Evolutionary conservation across 208 protist species (phyloP), one percentile per base, ranked within the genome.

Genomic region (Acanthamoeba healyi): DNA sequence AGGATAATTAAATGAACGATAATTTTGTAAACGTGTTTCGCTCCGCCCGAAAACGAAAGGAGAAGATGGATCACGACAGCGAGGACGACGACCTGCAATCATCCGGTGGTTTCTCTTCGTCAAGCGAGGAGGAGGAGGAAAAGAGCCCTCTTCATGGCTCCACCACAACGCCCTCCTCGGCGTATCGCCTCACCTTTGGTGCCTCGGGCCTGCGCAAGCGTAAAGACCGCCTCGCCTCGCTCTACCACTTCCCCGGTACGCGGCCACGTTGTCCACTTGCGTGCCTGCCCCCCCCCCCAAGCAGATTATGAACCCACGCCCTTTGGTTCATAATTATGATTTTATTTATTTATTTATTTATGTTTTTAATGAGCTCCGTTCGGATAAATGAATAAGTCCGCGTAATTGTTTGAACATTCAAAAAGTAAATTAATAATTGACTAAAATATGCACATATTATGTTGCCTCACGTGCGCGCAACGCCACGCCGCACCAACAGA

Each of bases 141-240:
- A 24, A 63, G 26, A 24, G 22, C 7, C 61, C 19, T 70, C 67
- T 36, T 77, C 61, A 70, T 10, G 29, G 17, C 17, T 36, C 67
- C 0, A 36, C 6, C 17, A 26, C 67, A 32, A 15, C 67, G 32
- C 34, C 67, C 67, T 77, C 32, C 6, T 42, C 67, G 26, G 67
- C 67, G 12, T 77, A 77, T 38, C 67, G 67, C 22, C 67, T 77
- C 67, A 77, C 67, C 67, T 77, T 77, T 32, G 17, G 32, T 5
- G 67, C 67, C 22, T 0, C 34, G 2, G 67, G 67, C 9, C 10
- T 77, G 32, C 29, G 67, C 34, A 34, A 40, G 32, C 12, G 67
- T 2, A 77, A 77, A 42, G 67, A 77, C 26, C 67, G 67, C 32
- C 32, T 77, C 29, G 36, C 67, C 67, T 44, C 67, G 0, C 67